phyloP scores from a whole-genome alignment of 2,329 filamentous ascomycete species.

The Cladosporium sp. region DNA sequence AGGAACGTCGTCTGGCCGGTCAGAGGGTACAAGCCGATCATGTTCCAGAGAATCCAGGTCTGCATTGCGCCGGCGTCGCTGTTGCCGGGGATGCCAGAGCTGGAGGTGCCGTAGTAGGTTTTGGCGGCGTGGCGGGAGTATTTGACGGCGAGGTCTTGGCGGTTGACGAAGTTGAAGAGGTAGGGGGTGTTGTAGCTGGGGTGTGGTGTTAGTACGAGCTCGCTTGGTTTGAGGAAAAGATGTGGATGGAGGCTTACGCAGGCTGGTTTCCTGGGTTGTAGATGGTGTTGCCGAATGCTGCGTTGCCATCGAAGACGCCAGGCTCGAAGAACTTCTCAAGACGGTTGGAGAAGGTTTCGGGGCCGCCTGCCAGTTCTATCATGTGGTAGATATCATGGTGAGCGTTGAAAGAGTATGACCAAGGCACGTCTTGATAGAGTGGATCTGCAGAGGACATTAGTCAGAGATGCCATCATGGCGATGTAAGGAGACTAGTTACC shows the following conservation, averaged over 20 bases:
- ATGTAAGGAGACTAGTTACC: constrained; percentile 46
- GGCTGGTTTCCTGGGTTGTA: constrained; percentile 66
- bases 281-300: constrained; percentile 43
- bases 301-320: constrained; percentile 38
- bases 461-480: not conserved
- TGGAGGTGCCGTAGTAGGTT: constrained; percentile 57
- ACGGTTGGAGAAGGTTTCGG: constrained; percentile 55
- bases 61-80: constrained; percentile 74
- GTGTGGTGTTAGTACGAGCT: not conserved
- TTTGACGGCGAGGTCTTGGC: constrained; percentile 62
- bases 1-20: constrained; percentile 61
- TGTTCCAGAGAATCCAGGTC: constrained; percentile 67
- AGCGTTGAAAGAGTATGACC: constrained; percentile 64
- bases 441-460: constrained; percentile 10
- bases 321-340: constrained; percentile 63
- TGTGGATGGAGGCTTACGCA: constrained; percentile 29
- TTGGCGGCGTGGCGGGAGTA: constrained; percentile 61
- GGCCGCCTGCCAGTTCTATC: constrained; percentile 58
- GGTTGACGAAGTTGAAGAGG: constrained; percentile 66
- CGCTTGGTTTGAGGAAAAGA: accelerated
- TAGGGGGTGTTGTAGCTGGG: constrained; percentile 63
- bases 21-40: constrained; percentile 68
- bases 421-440: constrained; percentile 23
- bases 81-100: constrained; percentile 65
- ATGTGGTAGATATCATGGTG: constrained; percentile 63